These are phyloP conservation scores for Botrytis deweyae DNA, from an alignment of 2,329 filamentous ascomycete species.

Conservation along the genomic window DNA sequence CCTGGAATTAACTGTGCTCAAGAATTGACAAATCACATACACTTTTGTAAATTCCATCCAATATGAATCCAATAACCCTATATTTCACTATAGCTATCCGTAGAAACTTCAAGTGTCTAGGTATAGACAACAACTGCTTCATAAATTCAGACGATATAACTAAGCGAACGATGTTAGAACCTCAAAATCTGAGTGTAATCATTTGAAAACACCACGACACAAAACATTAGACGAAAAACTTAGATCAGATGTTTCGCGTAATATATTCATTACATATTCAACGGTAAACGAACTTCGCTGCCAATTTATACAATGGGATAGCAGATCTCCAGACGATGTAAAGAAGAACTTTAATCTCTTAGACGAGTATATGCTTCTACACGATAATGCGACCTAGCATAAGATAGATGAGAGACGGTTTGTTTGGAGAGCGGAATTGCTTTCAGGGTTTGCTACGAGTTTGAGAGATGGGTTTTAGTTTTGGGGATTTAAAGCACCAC, in stretches of 20 bases:
- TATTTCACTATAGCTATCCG: too few relatives aligned
- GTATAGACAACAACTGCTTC: too few relatives aligned
- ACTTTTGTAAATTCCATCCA: too few relatives aligned
- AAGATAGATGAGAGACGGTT: background rate
- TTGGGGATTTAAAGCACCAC: background rate
- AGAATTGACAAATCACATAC: too few relatives aligned
- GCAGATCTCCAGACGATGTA: fast-evolving
- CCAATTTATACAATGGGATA: background rate
- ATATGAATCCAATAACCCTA: too few relatives aligned
- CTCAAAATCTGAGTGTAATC: background rate
- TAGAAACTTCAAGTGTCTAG: too few relatives aligned
- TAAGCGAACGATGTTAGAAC: background rate
- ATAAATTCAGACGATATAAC: background rate
- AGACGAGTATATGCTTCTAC: background rate
- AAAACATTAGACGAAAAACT: background rate
- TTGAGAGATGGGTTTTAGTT: background rate
- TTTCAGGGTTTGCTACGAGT: background rate
- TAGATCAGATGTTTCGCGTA: background rate
- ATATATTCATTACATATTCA: background rate
- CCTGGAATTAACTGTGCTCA: too few relatives aligned
- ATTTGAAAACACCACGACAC: background rate
- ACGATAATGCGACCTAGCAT: fast-evolving
- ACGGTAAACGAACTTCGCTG: background rate
- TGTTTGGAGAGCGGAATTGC: background rate
- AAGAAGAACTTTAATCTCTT: background rate